Base-by-base conservation (phyloP, 805 yeast genomes). In the Wickerhamiella australiensis region DNA sequence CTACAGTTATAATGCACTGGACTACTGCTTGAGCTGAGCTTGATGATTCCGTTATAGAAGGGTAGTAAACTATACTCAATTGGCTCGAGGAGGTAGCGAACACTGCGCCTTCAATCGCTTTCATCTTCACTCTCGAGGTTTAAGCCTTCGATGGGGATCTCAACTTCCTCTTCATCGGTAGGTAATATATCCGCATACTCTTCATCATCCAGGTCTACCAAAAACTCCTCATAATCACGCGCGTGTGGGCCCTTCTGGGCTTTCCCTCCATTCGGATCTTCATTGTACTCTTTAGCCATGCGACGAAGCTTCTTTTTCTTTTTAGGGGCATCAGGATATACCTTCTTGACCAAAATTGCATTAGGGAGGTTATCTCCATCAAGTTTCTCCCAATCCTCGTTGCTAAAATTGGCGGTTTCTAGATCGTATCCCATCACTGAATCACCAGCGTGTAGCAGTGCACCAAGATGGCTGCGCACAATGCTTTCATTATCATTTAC, bases 281-380 rank as follows among this genome's bases (percentile, higher is more conserved):
- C 96, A 57, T 78, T 77, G 69, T 88, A 94, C 69, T 92, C 97
- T 62, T 75, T 84, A 35, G 97, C 97, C 96, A 90, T 88, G 75
- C 97, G 83, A 80, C 85, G 84, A 68, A 90, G 78, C 68, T 82
- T 85, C 94, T 95, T 85, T 66, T 73, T 73, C 73, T 80, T 77
- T 70, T 76, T 78, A 43, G 78, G 72, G 70, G 81, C 82, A 73
- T 95, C 81, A 42, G 80, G 74, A 71, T 87, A 90, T 51, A 90
- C 94, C 54, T 85, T 80, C 85, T 87, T 87, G 56, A 88, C 92
- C 49, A 88, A 68, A 3, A 86, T 76, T 44, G 87, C 94, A 62
- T 88, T 96, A 23, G 95, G 92, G 22, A 45, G 51, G 11, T 18
- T 36, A 12, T 54, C 55, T 3, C 49, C 42, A 3, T 52, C 43